Conservation (phyloP, 2,329 filamentous ascomycete species). For the Cladophialophora exuberans region DNA sequence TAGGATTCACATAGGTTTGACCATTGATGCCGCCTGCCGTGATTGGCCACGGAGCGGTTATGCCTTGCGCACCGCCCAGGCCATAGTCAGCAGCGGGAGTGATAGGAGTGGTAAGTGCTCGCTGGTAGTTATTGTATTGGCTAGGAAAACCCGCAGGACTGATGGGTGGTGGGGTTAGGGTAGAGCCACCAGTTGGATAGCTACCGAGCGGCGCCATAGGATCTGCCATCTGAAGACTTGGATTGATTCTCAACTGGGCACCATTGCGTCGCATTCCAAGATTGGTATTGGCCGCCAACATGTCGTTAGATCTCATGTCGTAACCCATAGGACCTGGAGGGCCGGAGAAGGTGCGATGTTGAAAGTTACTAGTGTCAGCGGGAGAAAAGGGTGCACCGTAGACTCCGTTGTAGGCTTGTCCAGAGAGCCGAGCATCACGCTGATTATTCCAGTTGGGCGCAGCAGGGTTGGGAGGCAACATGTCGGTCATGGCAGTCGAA, state of each 20-base stretch:
- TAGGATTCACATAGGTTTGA: constrained; percentile 80
- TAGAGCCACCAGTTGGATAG: constrained; percentile 17
- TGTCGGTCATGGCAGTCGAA: constrained; percentile 21
- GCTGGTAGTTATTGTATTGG: constrained; percentile 32
- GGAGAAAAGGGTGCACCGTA: constrained; percentile 28
- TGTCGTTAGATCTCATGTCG: constrained; percentile 25
- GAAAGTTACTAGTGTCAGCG: constrained; percentile 23
- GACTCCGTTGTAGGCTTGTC: constrained; percentile 27
- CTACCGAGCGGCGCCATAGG: constrained; percentile 22
- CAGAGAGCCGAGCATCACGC: constrained; percentile 27
- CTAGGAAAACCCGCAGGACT: constrained; percentile 24
- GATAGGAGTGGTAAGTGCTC: constrained; percentile 25
- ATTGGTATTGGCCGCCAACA: constrained; percentile 20
- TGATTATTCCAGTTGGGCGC: constrained; percentile 15
- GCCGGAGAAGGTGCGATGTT: constrained; percentile 25
- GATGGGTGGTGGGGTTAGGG: constrained; percentile 28
- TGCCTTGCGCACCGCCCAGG: constrained; percentile 15
- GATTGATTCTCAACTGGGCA: constrained; percentile 27
- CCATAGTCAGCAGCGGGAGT: constrained; percentile 28
- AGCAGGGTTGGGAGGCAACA: constrained; percentile 24
- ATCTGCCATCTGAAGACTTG: constrained; percentile 24
- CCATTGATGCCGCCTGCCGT: constrained; percentile 55
- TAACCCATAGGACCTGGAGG: constrained; percentile 19
- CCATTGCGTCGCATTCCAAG: constrained; percentile 28
- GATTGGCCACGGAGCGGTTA: constrained; percentile 36